Conservation (phyloP, 2,329 filamentous ascomycete genomes). For the Diaporthe longicolla region DNA sequence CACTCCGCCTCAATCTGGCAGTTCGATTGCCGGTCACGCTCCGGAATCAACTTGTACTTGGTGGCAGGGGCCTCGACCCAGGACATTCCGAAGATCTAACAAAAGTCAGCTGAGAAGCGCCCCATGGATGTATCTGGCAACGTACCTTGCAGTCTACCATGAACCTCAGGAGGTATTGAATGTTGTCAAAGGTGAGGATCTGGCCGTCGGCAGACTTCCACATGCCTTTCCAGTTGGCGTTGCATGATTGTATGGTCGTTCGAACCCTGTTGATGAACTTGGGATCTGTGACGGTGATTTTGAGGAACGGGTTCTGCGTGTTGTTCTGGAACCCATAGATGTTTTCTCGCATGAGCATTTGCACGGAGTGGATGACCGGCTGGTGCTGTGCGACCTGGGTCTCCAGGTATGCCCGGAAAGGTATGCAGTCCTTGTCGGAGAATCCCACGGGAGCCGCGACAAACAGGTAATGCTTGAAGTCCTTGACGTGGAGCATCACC, state of each 20-base stretch:
- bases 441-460: slow-evolving; percentile 90
- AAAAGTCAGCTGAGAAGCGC: slow-evolving; percentile 5
- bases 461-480: slow-evolving; percentile 97
- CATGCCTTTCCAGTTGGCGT: slow-evolving; percentile 90
- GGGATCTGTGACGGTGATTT: slow-evolving; percentile 92
- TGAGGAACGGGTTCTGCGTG: slow-evolving; percentile 90
- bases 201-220: slow-evolving; percentile 81
- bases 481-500: slow-evolving; percentile 93
- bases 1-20: slow-evolving; percentile 96
- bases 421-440: slow-evolving; percentile 80
- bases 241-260: slow-evolving; percentile 78
- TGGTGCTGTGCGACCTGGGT: slow-evolving; percentile 80
- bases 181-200: slow-evolving; percentile 93
- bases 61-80: slow-evolving; percentile 90
- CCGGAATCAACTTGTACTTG: slow-evolving; percentile 79
- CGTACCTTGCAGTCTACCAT: slow-evolving; percentile 94
- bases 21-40: slow-evolving; percentile 82
- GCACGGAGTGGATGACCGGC: slow-evolving; percentile 82
- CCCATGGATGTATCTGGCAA: background rate
- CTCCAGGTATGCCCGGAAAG: slow-evolving; percentile 87
- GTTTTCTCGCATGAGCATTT: slow-evolving; percentile 88
- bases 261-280: slow-evolving; percentile 86
- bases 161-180: slow-evolving; percentile 94
- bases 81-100: slow-evolving; percentile 90
- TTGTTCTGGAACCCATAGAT: slow-evolving; percentile 97